Evolutionary conservation across 768 basidiomycete species (phyloP), one percentile per base, ranked within the genome.

Genomic region (Dioszegia aurantiaca): DNA sequence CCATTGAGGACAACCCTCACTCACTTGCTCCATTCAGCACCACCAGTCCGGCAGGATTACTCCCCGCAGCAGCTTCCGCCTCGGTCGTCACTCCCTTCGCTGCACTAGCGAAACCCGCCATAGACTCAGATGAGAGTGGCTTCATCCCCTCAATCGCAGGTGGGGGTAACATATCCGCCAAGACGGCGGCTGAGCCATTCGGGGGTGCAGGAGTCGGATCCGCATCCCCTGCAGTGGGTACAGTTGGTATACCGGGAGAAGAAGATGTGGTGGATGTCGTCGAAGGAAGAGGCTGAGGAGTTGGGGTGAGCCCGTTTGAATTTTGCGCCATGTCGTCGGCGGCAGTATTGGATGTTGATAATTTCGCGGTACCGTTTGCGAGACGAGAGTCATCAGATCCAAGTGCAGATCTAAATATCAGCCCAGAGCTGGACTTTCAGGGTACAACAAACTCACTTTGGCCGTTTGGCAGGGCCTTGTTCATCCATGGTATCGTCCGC

Each of bases 41-140:
- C 21, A 70, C 41, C 41, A 67, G 43, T 0, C 69, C 69, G 33
- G 65, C 69, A 16, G 37, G 52, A 53, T 70, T 68, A 12, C 42
- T 60, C 10, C 51, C 59, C 21, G 42, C 57, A 8, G 26, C 47
- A 8, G 42, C 57, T n/a, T 28, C 47, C 8, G 28, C 51, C 30
- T 54, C 56, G 23, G 33, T 55, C 14, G 65, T 62, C 14, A 73
- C 72, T 17, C 72, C 72, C 27, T 69, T 70, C 0, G 62, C 67
- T n/a, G 72, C 72, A 24, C 64, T 71, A 14, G 69, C 69, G 47
- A 73, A 73, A 2, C 59, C 61, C 40, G 67, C 57, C 51, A 70
- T 61, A 3, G 64, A 56, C 2, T 65, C 63, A 0, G 67, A 56
- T 9, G 72, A 73, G 31, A 66, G 45, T 26, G 69, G 69, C 16